A percentile compares a stretch with the other conserved stretches of the same genome.
These are phyloP conservation scores for Pyrenochaeta sp. DNA, from an alignment of 2,329 filamentous ascomycete genomes.

Conservation along the genomic window DNA sequence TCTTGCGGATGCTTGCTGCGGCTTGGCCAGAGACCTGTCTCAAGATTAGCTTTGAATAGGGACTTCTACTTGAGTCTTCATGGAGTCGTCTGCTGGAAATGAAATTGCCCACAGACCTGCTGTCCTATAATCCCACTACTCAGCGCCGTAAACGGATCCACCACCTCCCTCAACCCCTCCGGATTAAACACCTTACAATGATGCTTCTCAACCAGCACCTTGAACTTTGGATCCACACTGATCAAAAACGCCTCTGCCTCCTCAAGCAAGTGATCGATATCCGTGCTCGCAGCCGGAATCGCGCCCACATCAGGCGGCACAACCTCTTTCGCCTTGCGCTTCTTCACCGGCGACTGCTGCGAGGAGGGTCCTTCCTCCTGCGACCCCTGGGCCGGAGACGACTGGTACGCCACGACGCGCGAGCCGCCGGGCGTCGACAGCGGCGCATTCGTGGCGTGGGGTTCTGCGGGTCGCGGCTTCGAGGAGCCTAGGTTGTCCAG, in stretches of 20 bases:
- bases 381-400: conserved; percentile 38
- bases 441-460: conserved; percentile 71
- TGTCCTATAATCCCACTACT: conserved; percentile 91
- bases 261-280: conserved; percentile 75
- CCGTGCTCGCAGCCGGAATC: conserved; percentile 55
- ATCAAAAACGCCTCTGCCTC: conserved; percentile 79
- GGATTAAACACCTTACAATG: conserved; percentile 81
- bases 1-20: conserved; percentile 85
- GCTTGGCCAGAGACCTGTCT: conserved; percentile 81
- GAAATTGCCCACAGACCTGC: conserved; percentile 59
- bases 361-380: neutral
- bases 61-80: no score
- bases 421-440: conserved; percentile 76
- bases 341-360: conserved; percentile 48
- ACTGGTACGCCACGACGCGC: conserved; percentile 61
- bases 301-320: conserved; percentile 43
- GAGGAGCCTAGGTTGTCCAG: conserved; percentile 28
- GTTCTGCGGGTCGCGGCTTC: conserved; percentile 65
- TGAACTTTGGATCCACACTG: conserved; percentile 74
- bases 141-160: conserved; percentile 88
- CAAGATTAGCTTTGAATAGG: neutral
- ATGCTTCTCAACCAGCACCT: conserved; percentile 74
- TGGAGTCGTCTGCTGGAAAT: no score
- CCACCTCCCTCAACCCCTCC: conserved; percentile 79
- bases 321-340: conserved; percentile 50